Evolutionary conservation across 106 monocot species (phyloP).

Genomic region (Platanthera guangdongensis): DNA sequence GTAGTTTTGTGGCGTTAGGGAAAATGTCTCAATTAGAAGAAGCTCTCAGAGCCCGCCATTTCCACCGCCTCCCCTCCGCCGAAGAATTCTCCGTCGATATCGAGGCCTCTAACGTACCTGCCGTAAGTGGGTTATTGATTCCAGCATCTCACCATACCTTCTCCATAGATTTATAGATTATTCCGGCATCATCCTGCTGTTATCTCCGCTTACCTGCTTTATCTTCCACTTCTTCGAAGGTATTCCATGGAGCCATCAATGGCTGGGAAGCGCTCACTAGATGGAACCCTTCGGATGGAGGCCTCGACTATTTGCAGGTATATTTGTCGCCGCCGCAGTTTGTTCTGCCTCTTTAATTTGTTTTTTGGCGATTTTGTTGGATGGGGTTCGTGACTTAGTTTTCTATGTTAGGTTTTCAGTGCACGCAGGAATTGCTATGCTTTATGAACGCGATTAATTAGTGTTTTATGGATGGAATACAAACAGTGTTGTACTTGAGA

Average conservation of each 20-base stretch:
- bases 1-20: no score
- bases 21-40: slow-evolving; percentile 17
- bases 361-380: background rate
- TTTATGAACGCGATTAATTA: no score
- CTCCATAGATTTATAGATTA: no score
- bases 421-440: no score
- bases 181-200: no score
- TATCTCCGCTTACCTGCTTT: no score
- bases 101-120: slow-evolving; percentile 47
- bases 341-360: background rate
- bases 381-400: no score
- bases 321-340: no score
- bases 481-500: no score
- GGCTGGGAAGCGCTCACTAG: slow-evolving; percentile 45
- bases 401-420: no score
- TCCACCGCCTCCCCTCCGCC: slow-evolving; percentile 23
- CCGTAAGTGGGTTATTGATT: slow-evolving; percentile 18
- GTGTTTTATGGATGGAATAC: no score
- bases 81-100: slow-evolving; percentile 39
- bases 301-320: slow-evolving; percentile 76
- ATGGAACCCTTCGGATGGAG: slow-evolving; percentile 64
- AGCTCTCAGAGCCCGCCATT: slow-evolving; percentile 16
- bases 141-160: no score
- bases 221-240: slow-evolving; percentile 17
- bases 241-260: slow-evolving; percentile 54